These are phyloP conservation scores for Aureobasidium sp. DNA, from an alignment of 2,329 filamentous ascomycete species.

Conservation along the genomic window DNA sequence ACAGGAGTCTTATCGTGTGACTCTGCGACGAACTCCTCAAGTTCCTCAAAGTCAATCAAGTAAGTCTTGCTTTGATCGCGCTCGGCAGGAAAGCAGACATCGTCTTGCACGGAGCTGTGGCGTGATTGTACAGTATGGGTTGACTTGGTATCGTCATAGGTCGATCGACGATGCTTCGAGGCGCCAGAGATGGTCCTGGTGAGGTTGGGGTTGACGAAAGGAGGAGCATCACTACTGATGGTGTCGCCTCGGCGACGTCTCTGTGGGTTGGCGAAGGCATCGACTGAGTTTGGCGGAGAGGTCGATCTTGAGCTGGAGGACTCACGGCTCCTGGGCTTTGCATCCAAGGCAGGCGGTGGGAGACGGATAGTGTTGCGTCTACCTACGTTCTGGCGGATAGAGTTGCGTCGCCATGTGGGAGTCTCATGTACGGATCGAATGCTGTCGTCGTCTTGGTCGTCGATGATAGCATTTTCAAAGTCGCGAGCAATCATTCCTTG, in stretches of 20 bases:
- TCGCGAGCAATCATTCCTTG: slow-evolving; percentile 55
- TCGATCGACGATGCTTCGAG: slow-evolving; percentile 56
- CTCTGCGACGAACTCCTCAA: slow-evolving; percentile 82
- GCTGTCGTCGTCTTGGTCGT: slow-evolving; percentile 61
- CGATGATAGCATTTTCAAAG: slow-evolving; percentile 77
- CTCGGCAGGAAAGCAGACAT: slow-evolving; percentile 82
- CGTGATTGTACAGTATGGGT: slow-evolving; percentile 55
- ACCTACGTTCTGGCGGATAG: slow-evolving; percentile 30
- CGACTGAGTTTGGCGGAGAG: slow-evolving; percentile 93
- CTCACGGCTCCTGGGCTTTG: slow-evolving; percentile 23
- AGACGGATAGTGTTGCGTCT: slow-evolving; percentile 38
- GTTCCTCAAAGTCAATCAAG: slow-evolving; percentile 83
- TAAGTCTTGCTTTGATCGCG: slow-evolving; percentile 66
- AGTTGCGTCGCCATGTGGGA: slow-evolving; percentile 34
- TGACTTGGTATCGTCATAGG: slow-evolving; percentile 52
- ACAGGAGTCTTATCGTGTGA: slow-evolving; percentile 42
- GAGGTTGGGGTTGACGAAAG: slow-evolving; percentile 52
- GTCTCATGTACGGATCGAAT: slow-evolving; percentile 31
- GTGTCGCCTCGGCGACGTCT: slow-evolving; percentile 71
- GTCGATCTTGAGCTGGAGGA: slow-evolving; percentile 55
- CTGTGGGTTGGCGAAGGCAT: slow-evolving; percentile 88
- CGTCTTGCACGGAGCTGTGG: slow-evolving; percentile 67
- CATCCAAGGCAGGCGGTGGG: background rate
- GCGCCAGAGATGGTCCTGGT: slow-evolving; percentile 65
- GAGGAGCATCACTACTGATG: slow-evolving; percentile 49